Conservation (phyloP, 257 asterid genomes). For the Marsdenia floribunda region DNA sequence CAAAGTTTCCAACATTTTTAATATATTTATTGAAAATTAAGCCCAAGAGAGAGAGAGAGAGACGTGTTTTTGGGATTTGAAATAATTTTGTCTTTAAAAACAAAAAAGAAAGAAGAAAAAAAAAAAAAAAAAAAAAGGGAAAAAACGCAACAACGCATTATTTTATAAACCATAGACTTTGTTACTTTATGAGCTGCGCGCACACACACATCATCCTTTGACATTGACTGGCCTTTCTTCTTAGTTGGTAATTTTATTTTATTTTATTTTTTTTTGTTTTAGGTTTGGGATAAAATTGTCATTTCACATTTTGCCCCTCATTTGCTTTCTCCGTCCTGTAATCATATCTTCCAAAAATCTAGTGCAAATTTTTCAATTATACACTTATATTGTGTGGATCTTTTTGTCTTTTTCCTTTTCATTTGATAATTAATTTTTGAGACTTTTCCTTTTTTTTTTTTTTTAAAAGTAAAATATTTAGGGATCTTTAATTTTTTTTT, state of each 20-base stretch:
- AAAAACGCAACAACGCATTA: neutral
- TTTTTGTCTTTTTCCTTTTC: neutral
- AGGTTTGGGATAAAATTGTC: neutral
- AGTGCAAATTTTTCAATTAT: neutral
- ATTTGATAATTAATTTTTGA: no score
- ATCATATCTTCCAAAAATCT: neutral
- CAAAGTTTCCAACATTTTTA: neutral
- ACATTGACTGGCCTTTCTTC: slow-evolving; percentile 22
- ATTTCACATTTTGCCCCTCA: slow-evolving; percentile 1
- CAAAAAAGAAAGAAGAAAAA: no score
- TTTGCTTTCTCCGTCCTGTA: neutral
- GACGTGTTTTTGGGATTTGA: slow-evolving; percentile 18
- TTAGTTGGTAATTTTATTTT: slow-evolving; percentile 4
- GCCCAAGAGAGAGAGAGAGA: neutral
- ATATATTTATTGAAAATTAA: no score
- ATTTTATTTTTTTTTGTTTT: neutral
- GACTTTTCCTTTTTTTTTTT: no score
- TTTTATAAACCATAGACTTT: slow-evolving; percentile 9
- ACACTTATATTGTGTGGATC: neutral
- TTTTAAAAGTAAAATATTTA: no score
- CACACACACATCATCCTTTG: slow-evolving; percentile 21
- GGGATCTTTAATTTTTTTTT: no score
- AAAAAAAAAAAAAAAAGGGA: neutral
- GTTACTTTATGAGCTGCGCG: slow-evolving; percentile 22
- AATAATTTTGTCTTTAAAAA: neutral